phyloP scores from a whole-genome alignment of 2,329 filamentous ascomycete species.

The Xylogone sp. region DNA sequence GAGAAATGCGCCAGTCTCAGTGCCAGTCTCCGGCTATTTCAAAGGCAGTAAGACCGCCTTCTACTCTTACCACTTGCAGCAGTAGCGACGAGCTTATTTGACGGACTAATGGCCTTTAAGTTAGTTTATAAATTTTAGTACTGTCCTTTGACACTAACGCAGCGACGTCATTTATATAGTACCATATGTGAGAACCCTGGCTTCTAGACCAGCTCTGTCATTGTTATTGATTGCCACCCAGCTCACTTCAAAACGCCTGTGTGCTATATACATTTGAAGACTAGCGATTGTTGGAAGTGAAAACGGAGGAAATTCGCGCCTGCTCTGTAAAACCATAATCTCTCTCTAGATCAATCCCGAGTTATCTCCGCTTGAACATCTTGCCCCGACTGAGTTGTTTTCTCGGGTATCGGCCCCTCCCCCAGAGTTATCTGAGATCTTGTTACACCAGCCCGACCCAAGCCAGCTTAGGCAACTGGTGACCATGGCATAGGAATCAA shows the following conservation, averaged over 20 bases:
- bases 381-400: neutral
- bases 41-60: too few species aligned
- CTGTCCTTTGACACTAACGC: too few species aligned
- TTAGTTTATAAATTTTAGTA: too few species aligned
- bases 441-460: neutral
- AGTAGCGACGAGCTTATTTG: too few species aligned
- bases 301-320: neutral
- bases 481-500: constrained; percentile 96
- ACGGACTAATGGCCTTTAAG: too few species aligned
- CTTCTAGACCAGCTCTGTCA: too few species aligned
- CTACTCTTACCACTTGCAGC: too few species aligned
- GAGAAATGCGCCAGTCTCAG: too few species aligned
- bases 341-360: neutral
- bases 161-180: too few species aligned
- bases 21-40: too few species aligned
- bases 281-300: neutral
- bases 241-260: neutral
- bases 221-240: neutral
- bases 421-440: neutral
- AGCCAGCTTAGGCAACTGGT: constrained; percentile 64
- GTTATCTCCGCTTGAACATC: neutral
- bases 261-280: neutral
- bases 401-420: neutral
- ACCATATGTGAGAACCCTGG: too few species aligned
- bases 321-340: neutral